Evolutionary conservation across 768 basidiomycete genomes (phyloP).

Genomic region (Suillus fuscotomentosus): DNA sequence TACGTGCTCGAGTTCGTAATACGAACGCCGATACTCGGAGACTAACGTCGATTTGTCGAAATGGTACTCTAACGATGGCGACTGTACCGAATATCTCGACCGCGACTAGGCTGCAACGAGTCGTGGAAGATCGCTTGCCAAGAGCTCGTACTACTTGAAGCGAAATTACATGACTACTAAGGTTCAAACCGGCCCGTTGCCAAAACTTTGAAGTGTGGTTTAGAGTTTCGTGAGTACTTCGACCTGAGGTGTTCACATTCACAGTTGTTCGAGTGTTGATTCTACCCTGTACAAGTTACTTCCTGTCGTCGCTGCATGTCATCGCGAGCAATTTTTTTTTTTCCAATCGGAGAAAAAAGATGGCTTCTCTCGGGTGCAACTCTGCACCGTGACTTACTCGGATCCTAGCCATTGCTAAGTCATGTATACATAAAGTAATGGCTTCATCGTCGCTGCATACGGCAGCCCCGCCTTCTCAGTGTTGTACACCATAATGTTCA

Average conservation of each 20-base stretch:
- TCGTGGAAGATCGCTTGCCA: not conserved
- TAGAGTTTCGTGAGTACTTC: not conserved
- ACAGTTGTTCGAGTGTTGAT: not conserved
- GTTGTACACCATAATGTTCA: constrained; percentile 1
- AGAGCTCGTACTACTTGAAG: not conserved
- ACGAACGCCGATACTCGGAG: not conserved
- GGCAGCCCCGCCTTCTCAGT: too few relatives aligned
- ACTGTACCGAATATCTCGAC: not conserved
- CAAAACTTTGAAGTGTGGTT: not conserved
- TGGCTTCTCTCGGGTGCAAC: not conserved
- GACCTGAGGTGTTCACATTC: not conserved
- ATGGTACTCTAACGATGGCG: not conserved
- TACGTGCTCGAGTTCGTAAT: not conserved
- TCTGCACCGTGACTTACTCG: not conserved
- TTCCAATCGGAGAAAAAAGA: not conserved
- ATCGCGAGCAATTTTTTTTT: not conserved
- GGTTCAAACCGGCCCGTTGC: not conserved
- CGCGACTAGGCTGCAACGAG: not conserved
- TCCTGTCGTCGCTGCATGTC: not conserved
- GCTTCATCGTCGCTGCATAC: too few relatives aligned
- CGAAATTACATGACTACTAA: not conserved
- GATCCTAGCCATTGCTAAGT: not conserved
- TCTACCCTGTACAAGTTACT: not conserved
- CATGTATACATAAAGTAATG: too few relatives aligned
- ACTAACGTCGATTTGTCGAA: not conserved